Base-by-base conservation (phyloP, 2,329 filamentous ascomycete genomes). In the Biscogniauxia marginata region DNA sequence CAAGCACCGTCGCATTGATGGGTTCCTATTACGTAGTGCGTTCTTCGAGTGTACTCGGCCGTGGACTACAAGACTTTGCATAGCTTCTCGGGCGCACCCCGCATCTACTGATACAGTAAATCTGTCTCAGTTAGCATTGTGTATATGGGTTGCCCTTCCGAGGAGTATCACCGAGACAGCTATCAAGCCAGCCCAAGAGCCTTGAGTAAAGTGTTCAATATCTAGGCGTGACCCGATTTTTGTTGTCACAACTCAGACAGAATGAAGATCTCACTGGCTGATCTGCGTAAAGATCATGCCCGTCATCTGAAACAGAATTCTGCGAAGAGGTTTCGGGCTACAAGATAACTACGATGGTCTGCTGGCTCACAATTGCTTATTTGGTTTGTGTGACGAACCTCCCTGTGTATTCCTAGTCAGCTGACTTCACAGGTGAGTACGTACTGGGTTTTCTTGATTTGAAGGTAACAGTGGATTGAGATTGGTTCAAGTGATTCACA, bases 141-240 rank as follows among this genome's bases (percentile, higher is more conserved):
- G 45, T 55, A 45, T 22, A 46, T 47, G 52, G 47, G 25, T 19
- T 51, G 51, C 39, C 49, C 47, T 47, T 55, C 55, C 50, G 16
- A 46, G 50, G 46, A 61, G 60, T 62, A 61, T 58, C 58, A 54
- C 63, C 60, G 63, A 67, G 64, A 66, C 63, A 65, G 7, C 24
- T 25, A 60, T 49, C 49, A 45, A 43, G 30, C 30, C 4, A 39
- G 30, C 9, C 13, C 4, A 25, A 45, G 24, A 59, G 49, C 24
- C 46, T 49, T 49, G 39, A 53, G 3, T 49, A 22, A 25, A 30
- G 22, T 49, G 46, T 25, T 25, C 22, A 18, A 30, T 18, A 49
- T 49, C 46, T 30, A 49, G 46, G 25, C 13, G 16, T 30, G 30
- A 34, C 50, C 23, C 25, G 16, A 53, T 50, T 50, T 59, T 20